A percentile compares a stretch with the other conserved stretches of the same genome.
Conservation (phyloP, 2,329 filamentous ascomycete genomes). For the Colletotrichum sp. region DNA sequence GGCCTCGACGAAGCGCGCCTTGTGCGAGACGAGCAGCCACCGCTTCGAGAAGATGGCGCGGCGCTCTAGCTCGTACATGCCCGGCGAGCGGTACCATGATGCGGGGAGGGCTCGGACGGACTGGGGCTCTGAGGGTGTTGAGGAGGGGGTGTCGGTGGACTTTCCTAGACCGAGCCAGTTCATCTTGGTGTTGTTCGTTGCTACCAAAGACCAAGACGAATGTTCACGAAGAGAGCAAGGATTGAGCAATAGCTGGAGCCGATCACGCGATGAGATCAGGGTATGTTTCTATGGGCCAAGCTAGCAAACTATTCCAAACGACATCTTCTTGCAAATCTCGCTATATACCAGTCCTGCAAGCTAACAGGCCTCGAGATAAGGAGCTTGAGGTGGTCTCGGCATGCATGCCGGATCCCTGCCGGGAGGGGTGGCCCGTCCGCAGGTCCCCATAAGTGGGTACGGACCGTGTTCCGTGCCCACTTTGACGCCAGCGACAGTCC, state of each 20-base stretch:
- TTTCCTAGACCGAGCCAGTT: neutral
- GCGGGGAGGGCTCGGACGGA: slow-evolving; percentile 25
- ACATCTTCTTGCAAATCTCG: neutral
- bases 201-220: accelerated
- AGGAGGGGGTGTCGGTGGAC: neutral
- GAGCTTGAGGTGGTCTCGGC: neutral
- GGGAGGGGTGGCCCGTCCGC: neutral
- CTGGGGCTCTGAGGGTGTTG: neutral
- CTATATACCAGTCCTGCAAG: neutral
- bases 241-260: neutral
- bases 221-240: neutral
- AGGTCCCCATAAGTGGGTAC: neutral
- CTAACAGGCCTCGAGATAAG: neutral
- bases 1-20: slow-evolving; percentile 15
- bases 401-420: neutral
- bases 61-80: slow-evolving; percentile 44
- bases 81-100: slow-evolving; percentile 26
- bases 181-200: neutral
- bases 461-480: slow-evolving; percentile 4
- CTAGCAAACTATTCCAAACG: neutral
- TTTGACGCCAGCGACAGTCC: neutral
- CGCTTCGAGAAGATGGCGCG: slow-evolving; percentile 43
- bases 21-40: slow-evolving; percentile 32
- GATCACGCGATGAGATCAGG: neutral
- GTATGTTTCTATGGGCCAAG: neutral